Percentiles rank a stretch among this genome's conserved stretches.
Evolutionary conservation across 805 yeast species (phyloP).

Genomic region (Candida verbasci): DNA sequence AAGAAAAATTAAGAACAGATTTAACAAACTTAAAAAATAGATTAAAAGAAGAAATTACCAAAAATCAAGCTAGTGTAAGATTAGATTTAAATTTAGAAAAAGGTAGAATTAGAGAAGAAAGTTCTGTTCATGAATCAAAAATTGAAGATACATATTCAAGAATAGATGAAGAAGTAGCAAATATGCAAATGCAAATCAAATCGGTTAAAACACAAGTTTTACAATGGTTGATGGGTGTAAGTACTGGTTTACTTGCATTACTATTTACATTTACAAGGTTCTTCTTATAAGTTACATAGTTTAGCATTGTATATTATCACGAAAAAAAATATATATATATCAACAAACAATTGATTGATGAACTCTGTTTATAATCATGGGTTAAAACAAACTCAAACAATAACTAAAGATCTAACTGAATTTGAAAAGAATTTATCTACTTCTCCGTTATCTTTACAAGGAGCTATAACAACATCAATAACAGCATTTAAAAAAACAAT

Average conservation of each 20-base stretch:
- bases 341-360: conserved; percentile 31
- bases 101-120: conserved; percentile 92
- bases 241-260: conserved; percentile 96
- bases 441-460: conserved; percentile 73
- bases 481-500: conserved; percentile 73
- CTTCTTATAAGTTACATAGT: conserved; percentile 25
- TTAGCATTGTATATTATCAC: no score
- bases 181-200: conserved; percentile 93
- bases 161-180: conserved; percentile 91
- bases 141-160: conserved; percentile 93
- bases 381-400: conserved; percentile 71
- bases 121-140: conserved; percentile 86
- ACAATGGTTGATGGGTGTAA: conserved; percentile 98
- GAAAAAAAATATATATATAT: background rate
- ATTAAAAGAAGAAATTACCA: conserved; percentile 86
- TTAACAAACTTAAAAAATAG: conserved; percentile 80
- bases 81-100: conserved; percentile 89
- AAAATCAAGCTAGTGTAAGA: conserved; percentile 84
- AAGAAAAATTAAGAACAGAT: conserved; percentile 78
- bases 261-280: conserved; percentile 88
- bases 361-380: conserved; percentile 90
- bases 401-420: conserved; percentile 62
- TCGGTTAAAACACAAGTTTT: conserved; percentile 93
- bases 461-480: conserved; percentile 74
- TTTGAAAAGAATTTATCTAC: conserved; percentile 64